Evolutionary conservation across 164 flowering plant species (phyloP).

Genomic region (Chimonanthus salicifolius): DNA sequence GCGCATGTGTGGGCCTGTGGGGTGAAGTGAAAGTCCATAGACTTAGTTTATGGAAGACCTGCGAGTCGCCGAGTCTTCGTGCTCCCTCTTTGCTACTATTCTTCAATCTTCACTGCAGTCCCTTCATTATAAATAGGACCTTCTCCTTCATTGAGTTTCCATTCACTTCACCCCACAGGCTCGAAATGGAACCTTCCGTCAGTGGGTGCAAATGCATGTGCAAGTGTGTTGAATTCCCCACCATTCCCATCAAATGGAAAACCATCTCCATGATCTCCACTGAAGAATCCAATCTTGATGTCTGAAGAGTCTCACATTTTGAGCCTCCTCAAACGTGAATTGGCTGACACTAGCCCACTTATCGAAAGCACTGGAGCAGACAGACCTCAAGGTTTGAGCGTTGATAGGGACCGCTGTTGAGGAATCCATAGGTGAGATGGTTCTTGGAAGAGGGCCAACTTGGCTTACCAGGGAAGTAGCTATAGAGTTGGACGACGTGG

Average conservation of each 20-base stretch:
- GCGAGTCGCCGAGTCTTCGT: no score
- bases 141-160: no score
- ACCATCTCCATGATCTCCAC: slow-evolving; percentile 70
- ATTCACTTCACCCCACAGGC: no score
- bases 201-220: slow-evolving; percentile 80
- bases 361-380: slow-evolving; percentile 46
- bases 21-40: no score
- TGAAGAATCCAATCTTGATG: slow-evolving; percentile 51
- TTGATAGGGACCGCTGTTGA: slow-evolving; percentile 6
- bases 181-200: slow-evolving; percentile 60
- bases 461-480: slow-evolving; percentile 53
- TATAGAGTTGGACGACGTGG: slow-evolving; percentile 24
- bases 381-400: slow-evolving; percentile 29
- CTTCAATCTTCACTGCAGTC: no score
- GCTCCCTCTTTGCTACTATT: no score
- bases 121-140: no score
- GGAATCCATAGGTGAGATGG: slow-evolving; percentile 52
- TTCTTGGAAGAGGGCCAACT: slow-evolving; percentile 40
- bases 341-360: slow-evolving; percentile 54
- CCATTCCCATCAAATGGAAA: slow-evolving; percentile 83
- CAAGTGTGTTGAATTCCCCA: slow-evolving; percentile 60
- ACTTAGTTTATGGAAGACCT: no score
- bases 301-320: slow-evolving; percentile 28
- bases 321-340: slow-evolving; percentile 40
- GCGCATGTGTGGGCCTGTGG: no score